Conservation (phyloP, 306 rosid species). For the Medicago lupulina region DNA sequence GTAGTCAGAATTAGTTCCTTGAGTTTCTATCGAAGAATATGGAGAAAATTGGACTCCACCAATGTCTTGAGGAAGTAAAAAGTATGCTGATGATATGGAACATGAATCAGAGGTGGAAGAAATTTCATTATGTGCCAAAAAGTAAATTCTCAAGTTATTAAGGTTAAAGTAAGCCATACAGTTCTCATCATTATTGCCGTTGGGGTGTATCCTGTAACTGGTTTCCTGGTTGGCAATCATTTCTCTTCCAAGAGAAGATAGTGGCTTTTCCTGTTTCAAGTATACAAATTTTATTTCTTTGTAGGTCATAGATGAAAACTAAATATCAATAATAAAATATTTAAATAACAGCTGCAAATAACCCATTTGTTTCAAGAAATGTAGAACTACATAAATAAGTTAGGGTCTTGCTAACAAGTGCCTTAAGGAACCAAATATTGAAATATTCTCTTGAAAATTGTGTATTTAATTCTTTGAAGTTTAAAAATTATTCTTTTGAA, state of each 20-base stretch:
- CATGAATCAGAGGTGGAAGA: slow-evolving; percentile 44
- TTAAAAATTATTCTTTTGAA: too few relatives aligned
- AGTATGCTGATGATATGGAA: slow-evolving; percentile 59
- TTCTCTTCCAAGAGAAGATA: slow-evolving; percentile 46
- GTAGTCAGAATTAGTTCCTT: slow-evolving; percentile 52
- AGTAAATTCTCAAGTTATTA: slow-evolving; percentile 26
- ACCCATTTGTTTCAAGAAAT: slow-evolving; percentile 19
- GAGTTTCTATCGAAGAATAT: slow-evolving; percentile 52
- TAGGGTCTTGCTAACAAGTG: neutral
- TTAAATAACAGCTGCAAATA: slow-evolving; percentile 7
- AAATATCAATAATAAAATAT: slow-evolving; percentile 17
- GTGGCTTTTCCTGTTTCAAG: slow-evolving; percentile 60
- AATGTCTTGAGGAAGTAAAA: slow-evolving; percentile 43
- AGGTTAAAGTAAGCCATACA: slow-evolving; percentile 51
- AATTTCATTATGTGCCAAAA: slow-evolving; percentile 34
- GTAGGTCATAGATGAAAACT: slow-evolving; percentile 11
- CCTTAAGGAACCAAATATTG: neutral
- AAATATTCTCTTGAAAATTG: neutral
- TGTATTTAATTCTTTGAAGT: too few relatives aligned
- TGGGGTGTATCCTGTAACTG: slow-evolving; percentile 52
- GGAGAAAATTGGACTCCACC: slow-evolving; percentile 45
- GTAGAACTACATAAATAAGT: slow-evolving; percentile 6
- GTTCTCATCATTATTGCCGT: slow-evolving; percentile 47
- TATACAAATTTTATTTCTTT: slow-evolving; percentile 27
- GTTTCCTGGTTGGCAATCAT: slow-evolving; percentile 53